Evolutionary conservation across 75 land plant genomes (phyloP).

Genomic region (Larix kaempferi): DNA sequence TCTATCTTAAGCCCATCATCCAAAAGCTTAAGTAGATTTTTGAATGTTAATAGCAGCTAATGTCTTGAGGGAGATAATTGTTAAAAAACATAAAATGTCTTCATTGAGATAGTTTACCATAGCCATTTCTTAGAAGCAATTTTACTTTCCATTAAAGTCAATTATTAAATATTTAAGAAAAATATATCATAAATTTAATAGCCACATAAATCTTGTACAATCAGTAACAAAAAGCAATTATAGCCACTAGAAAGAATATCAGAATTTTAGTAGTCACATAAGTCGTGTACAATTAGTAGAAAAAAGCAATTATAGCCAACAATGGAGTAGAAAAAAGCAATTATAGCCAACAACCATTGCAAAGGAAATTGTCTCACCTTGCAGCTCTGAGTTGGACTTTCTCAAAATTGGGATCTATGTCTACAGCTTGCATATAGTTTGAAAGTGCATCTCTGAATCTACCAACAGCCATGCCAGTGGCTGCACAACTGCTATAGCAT

Average conservation of each 20-base stretch:
- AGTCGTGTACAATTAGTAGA: not conserved
- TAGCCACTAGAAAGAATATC: not conserved
- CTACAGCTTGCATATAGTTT: conserved; percentile 46
- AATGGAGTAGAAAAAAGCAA: not conserved
- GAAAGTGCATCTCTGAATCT: conserved; percentile 47
- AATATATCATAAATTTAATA: not conserved
- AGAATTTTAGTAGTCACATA: not conserved
- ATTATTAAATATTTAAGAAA: too few species aligned
- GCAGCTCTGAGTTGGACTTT: conserved; percentile 44
- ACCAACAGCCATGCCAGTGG: conserved; percentile 48
- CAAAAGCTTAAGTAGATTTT: too few species aligned
- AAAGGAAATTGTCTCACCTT: conserved; percentile 13
- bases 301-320: too few species aligned
- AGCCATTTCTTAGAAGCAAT: not conserved
- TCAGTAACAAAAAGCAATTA: not conserved
- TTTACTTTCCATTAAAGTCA: too few species aligned
- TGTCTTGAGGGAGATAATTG: too few species aligned
- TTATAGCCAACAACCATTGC: not conserved
- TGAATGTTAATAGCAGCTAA: too few species aligned
- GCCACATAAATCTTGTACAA: not conserved
- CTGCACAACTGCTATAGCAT: conserved; percentile 32
- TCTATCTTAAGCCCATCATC: too few species aligned
- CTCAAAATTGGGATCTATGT: conserved; percentile 38
- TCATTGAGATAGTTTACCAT: not conserved
- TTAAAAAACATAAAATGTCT: too few species aligned